Base-by-base conservation (phyloP, 1,284 basidiomycete species). In the Quambalaria eucalypti region DNA sequence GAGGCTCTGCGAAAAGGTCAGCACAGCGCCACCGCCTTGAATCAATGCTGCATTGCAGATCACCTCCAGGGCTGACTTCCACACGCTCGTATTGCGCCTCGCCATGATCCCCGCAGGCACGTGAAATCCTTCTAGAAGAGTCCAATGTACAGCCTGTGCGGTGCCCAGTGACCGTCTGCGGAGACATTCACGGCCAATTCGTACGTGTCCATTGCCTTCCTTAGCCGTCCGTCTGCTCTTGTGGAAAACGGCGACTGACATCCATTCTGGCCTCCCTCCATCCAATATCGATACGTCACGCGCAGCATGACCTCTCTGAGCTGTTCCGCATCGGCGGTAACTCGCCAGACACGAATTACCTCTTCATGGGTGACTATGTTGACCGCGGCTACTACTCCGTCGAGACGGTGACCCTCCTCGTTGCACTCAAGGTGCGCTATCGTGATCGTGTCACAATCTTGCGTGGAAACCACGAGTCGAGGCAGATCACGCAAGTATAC, bases 311-410 rank as follows among this genome's bases (percentile, higher is more conserved):
- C 81, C 86, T 99, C 55, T 95, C 91, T 59, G 95, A 98, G 78
- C 86, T 99, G 47, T 99, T 99, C 81, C 87, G 92, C 55, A 98
- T 99, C 76, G 93, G 95, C 52, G 95, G 93, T 59, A 97, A 97
- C 81, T 97, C 92, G 42, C 95, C 93, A 57, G 95, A 98, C 80
- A 97, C 95, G 62, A 99, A 98, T 80, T 99, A 99, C 79, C 87
- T 99, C 68, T 99, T 99, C 82, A 99, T 99, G 95, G 95, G 95
- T 46, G 93, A 99, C 81, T 98, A 97, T 75, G 95, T 98, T 68
- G 95, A 98, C 81, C 86, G 95, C 74, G 93, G 93, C 28, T 98
- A 97, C 81, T 98, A 98, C 81, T 96, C 90, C 16, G 95, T 99
- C 52, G 93, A 99, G 80, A 98, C 93, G 1, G 92, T 99, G 66